Evolutionary conservation across 202 grass and related monocot species (phyloP).

Genomic region (Carex arenaria): DNA sequence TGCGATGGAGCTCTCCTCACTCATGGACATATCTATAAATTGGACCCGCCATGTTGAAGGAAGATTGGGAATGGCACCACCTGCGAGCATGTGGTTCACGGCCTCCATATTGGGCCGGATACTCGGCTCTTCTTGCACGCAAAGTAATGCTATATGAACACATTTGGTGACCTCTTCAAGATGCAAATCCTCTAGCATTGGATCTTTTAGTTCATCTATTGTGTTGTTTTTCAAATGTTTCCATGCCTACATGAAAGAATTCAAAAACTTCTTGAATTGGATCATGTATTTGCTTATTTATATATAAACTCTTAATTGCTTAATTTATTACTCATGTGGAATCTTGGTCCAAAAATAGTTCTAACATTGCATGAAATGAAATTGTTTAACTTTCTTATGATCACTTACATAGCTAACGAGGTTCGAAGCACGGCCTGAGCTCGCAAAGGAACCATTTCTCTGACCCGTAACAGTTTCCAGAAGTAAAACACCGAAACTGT

Average conservation of each 20-base stretch:
- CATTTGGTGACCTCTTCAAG: conserved; percentile 11
- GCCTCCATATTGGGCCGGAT: conserved; percentile 11
- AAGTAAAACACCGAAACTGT: conserved; percentile 34
- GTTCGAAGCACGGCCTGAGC: background rate
- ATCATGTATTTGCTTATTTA: too few species aligned
- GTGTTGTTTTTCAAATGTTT: background rate
- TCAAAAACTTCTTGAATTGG: background rate
- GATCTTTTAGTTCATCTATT: conserved; percentile 13
- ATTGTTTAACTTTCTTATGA: background rate
- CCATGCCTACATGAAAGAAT: background rate
- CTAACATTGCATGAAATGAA: background rate
- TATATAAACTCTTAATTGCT: background rate
- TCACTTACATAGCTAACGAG: conserved; percentile 1
- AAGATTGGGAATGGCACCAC: background rate
- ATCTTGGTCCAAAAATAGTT: background rate
- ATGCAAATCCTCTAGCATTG: conserved; percentile 13
- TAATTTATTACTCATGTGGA: background rate
- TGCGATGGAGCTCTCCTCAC: background rate
- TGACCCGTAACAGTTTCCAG: conserved; percentile 34
- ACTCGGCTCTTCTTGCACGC: conserved; percentile 4
- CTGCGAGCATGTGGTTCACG: conserved; percentile 3
- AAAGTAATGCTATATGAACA: conserved; percentile 16
- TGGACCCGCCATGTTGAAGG: background rate
- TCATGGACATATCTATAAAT: background rate
- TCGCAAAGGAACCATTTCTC: conserved; percentile 10